A percentile compares a stretch with the other conserved stretches of the same genome.
phyloP scores from a whole-genome alignment of 2,329 filamentous ascomycete species.

The Paracoccidioides brasiliensis region DNA sequence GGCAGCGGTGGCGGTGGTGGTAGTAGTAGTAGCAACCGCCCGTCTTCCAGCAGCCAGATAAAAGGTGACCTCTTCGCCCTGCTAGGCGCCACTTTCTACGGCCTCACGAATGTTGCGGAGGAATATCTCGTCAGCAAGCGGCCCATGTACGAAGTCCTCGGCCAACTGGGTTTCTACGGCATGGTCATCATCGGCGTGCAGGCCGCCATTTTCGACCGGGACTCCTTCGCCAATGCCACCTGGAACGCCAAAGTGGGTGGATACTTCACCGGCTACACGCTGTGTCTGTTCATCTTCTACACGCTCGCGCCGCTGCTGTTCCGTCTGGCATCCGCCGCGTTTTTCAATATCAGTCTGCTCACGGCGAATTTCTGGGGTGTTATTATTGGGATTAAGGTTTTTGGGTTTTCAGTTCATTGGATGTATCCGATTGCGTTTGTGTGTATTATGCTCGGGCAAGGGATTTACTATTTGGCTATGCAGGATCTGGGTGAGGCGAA shows the following conservation, averaged over 20 bases:
- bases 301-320: slow-evolving; percentile 73
- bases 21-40: slow-evolving; percentile 33
- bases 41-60: slow-evolving; percentile 48
- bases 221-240: slow-evolving; percentile 50
- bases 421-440: slow-evolving; percentile 95
- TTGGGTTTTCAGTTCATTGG: slow-evolving; percentile 67
- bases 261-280: slow-evolving; percentile 80
- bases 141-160: slow-evolving; percentile 84
- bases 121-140: slow-evolving; percentile 83
- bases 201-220: slow-evolving; percentile 80
- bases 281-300: slow-evolving; percentile 77
- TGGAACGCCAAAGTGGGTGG: slow-evolving; percentile 59
- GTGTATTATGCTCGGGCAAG: slow-evolving; percentile 71
- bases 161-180: slow-evolving; percentile 78
- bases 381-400: slow-evolving; percentile 79
- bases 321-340: slow-evolving; percentile 79
- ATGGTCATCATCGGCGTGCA: slow-evolving; percentile 85
- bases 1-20: slow-evolving; percentile 30
- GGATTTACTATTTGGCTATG: slow-evolving; percentile 77
- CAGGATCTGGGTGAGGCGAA: slow-evolving; percentile 70
- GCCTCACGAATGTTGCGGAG: slow-evolving; percentile 78
- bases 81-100: slow-evolving; percentile 80
- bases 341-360: slow-evolving; percentile 90
- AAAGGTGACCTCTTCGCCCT: slow-evolving; percentile 91
- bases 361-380: slow-evolving; percentile 97